phyloP scores from a whole-genome alignment of 2,329 filamentous ascomycete genomes.

The Fusarium ambrosium region DNA sequence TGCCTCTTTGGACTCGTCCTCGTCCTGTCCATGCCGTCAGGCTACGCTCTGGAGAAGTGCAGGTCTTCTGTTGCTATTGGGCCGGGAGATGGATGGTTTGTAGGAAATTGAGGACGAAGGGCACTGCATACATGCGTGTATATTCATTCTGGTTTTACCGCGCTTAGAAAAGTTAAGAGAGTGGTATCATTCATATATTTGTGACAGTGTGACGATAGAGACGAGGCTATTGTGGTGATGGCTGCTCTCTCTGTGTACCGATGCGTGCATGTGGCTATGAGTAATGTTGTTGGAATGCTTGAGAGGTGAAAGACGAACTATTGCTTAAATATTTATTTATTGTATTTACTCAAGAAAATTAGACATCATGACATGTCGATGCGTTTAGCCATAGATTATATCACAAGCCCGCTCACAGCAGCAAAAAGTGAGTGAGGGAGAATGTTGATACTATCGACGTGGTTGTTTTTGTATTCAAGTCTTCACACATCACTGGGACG shows the following conservation, averaged over 20 bases:
- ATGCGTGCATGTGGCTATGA: background rate
- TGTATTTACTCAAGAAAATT: background rate
- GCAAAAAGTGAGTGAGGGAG: background rate
- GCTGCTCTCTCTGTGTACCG: background rate
- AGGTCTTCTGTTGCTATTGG: constrained; percentile 47
- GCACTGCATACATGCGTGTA: constrained; percentile 32
- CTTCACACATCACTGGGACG: background rate
- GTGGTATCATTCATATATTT: background rate
- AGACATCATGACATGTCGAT: background rate
- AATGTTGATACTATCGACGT: constrained; percentile 1
- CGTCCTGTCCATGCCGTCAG: constrained; percentile 2
- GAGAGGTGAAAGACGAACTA: background rate
- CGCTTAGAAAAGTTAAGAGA: constrained; percentile 22
- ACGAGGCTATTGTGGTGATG: background rate
- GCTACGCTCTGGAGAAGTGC: constrained; percentile 49
- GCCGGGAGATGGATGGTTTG: constrained; percentile 18
- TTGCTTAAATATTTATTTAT: background rate
- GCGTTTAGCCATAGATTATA: background rate
- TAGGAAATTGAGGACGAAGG: constrained; percentile 23
- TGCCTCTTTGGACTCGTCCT: constrained; percentile 21
- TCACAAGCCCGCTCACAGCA: background rate
- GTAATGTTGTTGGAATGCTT: background rate
- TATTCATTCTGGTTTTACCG: constrained; percentile 22
- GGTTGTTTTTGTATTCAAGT: constrained; percentile 1
- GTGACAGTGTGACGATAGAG: background rate